Percentiles rank a stretch among this genome's conserved stretches.
Conservation (phyloP, 1,284 basidiomycete species). For the Anthracocystis walkeri region DNA sequence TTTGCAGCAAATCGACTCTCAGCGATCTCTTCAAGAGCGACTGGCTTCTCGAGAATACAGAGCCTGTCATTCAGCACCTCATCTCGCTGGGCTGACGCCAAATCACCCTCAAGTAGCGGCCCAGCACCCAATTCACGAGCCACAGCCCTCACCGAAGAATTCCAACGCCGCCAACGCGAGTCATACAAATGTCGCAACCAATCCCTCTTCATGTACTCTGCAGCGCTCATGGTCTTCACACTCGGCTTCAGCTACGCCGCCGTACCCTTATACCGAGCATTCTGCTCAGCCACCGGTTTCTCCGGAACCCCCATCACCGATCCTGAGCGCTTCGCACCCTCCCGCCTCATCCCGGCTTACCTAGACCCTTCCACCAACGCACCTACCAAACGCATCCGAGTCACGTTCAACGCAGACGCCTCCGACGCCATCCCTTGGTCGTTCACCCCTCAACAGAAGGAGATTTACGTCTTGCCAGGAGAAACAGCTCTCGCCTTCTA, state of each 20-base stretch:
- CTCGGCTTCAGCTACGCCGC: constrained; percentile 92
- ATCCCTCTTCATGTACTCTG: constrained; percentile 81
- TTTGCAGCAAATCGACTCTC: not conserved
- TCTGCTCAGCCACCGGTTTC: constrained; percentile 97
- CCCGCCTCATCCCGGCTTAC: constrained; percentile 54
- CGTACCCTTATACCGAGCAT: constrained; percentile 95
- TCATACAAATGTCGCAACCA: constrained; percentile 73
- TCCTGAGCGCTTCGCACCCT: constrained; percentile 55
- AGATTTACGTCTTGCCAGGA: constrained; percentile 89
- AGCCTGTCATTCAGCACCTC: constrained; percentile 23
- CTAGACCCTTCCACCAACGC: constrained; percentile 70
- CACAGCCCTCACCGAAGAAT: constrained; percentile 30
- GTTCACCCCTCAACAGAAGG: constrained; percentile 90
- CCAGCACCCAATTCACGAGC: constrained; percentile 13
- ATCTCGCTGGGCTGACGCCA: constrained; percentile 7
- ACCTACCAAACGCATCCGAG: constrained; percentile 76
- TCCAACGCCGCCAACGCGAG: constrained; percentile 40
- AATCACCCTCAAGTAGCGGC: not conserved
- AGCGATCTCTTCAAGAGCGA: not conserved
- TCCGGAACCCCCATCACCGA: constrained; percentile 89
- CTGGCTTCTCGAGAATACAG: constrained; percentile 10
- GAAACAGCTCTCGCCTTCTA: constrained; percentile 98
- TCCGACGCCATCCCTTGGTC: constrained; percentile 91
- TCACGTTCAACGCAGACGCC: constrained; percentile 93
- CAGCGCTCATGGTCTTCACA: constrained; percentile 83